Evolutionary conservation across 495 filamentous ascomycete species (phyloP).

Genomic region (Tuber brumale): DNA sequence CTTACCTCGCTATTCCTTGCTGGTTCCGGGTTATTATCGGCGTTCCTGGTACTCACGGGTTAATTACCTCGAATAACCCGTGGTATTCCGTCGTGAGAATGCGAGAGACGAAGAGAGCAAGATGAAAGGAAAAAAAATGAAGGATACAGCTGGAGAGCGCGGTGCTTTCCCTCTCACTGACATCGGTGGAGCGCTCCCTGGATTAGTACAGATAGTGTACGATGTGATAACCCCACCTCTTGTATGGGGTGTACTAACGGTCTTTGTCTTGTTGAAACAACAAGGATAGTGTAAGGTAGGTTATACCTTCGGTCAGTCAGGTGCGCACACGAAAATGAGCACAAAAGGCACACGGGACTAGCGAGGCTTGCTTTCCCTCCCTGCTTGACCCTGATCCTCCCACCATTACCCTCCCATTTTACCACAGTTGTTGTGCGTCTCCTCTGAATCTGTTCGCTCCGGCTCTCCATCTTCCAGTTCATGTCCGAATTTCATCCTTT

Average conservation of each 20-base stretch:
- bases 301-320: conserved; percentile 26
- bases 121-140: not conserved
- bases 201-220: not conserved
- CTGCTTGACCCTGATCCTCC: conserved; percentile 1
- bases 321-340: conserved; percentile 20
- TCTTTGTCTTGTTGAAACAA: conserved; percentile 10
- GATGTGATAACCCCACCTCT: not conserved
- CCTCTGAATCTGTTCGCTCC: not conserved
- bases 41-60: not conserved
- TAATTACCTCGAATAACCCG: not conserved
- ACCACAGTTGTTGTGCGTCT: conserved; percentile 16
- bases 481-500: not conserved
- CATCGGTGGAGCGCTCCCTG: not conserved
- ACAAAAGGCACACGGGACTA: conserved; percentile 24
- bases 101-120: not conserved
- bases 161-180: not conserved
- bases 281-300: conserved; percentile 22
- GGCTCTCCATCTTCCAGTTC: not conserved
- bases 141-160: not conserved
- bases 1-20: not conserved
- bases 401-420: conserved; percentile 16
- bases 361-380: conserved; percentile 21
- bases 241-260: not conserved
- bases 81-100: not conserved
- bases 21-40: not conserved